Evolutionary conservation across 2,329 filamentous ascomycete genomes (phyloP), one percentile per base, ranked within the genome.

Genomic region (Exophiala calicioides): DNA sequence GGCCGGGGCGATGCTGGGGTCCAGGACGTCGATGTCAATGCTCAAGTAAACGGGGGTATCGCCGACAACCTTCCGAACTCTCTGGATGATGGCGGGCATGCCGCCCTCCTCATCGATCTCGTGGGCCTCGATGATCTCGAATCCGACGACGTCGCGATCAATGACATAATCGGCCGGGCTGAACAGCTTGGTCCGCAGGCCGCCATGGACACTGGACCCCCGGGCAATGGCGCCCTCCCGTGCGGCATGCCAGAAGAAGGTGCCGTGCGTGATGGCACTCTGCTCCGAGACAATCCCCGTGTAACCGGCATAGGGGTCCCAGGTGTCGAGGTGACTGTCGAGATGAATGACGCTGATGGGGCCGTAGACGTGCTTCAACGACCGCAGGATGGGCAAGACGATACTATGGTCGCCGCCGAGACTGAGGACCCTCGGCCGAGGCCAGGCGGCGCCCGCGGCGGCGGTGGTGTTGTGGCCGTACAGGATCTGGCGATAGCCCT

Each of bases 181-280:
- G 52, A 81, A 86, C 16, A 93, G 74, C 2, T 87, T 93, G 0
- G 88, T 93, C 44, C 88, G 81, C 65, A 94, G 91, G 27, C 88
- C 88, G 13, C 86, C 88, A 64, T 94, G 88, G 66, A 94, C 90
- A 69, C 90, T 91, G 55, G 80, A 85, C 69, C 91, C 86, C 62
- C 93, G 94, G 53, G 76, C 76, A 13, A 94, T 75, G 10, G 93
- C 73, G 2, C 88, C 88, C 64, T 93, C 86, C 68, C 83, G 79
- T 0, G 85, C 70, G 0, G 88, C 88, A 63, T 91, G 86, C 70
- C 85, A 93, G 71, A 94, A 94, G 72, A 91, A 93, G 1, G 88
- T 93, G 30, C 88, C 88, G 69, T 93, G 87, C 69, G 93, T 94
- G 70, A 94, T 84, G 54, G 77, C 77, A 18, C 88, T 88, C 29